Conservation (phyloP, 2,329 filamentous ascomycete genomes). For the Cytospora piceicola region DNA sequence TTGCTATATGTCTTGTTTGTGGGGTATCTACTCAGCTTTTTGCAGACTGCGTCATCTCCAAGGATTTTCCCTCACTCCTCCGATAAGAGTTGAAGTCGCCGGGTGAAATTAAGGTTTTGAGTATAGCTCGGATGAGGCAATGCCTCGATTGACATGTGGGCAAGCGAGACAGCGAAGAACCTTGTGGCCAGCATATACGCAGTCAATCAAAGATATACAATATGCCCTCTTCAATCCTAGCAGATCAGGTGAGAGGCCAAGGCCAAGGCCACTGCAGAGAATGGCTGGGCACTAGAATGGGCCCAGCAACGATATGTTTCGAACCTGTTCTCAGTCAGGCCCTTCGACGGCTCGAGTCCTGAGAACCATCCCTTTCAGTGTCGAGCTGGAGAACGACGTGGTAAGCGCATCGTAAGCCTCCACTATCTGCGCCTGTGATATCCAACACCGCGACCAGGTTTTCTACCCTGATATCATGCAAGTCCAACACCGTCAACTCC, state of each 20-base stretch:
- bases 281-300: background rate
- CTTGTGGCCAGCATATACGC: background rate
- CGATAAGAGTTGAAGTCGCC: background rate
- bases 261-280: background rate
- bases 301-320: background rate
- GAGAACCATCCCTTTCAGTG: background rate
- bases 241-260: background rate
- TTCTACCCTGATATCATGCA: background rate
- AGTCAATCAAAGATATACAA: background rate
- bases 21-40: too few species aligned
- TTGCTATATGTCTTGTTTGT: too few species aligned
- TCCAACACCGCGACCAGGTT: background rate
- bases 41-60: background rate
- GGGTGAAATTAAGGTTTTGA: background rate
- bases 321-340: background rate
- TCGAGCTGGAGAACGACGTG: background rate
- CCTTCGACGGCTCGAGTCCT: background rate
- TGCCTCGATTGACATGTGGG: background rate
- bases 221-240: background rate
- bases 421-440: background rate
- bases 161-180: background rate
- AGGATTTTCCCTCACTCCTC: background rate
- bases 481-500: conserved; percentile 5
- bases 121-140: background rate
- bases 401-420: background rate